Base-by-base conservation (phyloP, 257 asterid genomes). In the Petunia axillaris region DNA sequence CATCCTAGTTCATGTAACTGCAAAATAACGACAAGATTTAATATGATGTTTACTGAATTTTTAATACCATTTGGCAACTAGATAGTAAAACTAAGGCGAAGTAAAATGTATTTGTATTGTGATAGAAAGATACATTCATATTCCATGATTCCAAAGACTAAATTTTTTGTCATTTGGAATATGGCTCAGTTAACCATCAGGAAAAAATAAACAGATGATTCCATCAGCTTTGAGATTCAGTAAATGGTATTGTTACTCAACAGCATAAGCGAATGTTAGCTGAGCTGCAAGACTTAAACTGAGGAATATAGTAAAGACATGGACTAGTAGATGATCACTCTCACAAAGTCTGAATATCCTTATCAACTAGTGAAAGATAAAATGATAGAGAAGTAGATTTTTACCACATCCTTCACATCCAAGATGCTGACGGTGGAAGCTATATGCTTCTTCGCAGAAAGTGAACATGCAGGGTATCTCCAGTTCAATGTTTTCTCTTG, bases 361-460 rank as follows among this genome's bases (percentile, higher is more conserved):
- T 59, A 1, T 60, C 25, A 10, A 52, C 62, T 40, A 66, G 2
- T 0, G 37, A 6, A 76, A 2, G 54, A n/a, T 54, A 37, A 57
- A 35, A 43, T 1, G 36, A 52, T 16, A 13, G 55, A 48, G 10
- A 64, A 38, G 10, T 36, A 53, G 37, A 57, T 43, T 5, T 86
- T 81, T 83, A 89, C 97, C 91, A 93, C 94, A 81, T 89, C 89
- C 79, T 93, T 88, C 14, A 91, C 98, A 87, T 93, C 98, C 84
- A 93, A 85, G 53, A 93, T 93, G 73, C 91, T 93, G n/a, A 88
- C 75, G 2, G 94, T 91, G 14, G 98, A 93, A 82, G 94, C 90
- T 3, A 91, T 88, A 87, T 90, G 93, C 77, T 84, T 89, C 89
- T 91, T 91, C 9, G 93, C 92, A 80, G 96, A 91, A 82, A 91